phyloP scores from a whole-genome alignment of 2,329 filamentous ascomycete species.

The Monilinia fructicola region DNA sequence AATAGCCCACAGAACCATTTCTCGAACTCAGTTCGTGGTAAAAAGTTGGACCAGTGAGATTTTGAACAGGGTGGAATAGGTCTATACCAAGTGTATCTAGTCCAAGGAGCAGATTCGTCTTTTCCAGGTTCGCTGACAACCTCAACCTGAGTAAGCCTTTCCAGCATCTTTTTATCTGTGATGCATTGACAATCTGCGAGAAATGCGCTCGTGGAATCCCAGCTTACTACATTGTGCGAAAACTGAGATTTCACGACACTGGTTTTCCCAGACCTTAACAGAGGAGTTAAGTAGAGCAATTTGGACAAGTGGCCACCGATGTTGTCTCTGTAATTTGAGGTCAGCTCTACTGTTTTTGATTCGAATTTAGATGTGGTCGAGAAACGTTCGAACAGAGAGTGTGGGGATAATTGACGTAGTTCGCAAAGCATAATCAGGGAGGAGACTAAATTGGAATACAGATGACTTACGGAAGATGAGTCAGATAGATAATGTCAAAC shows the following conservation, averaged over 20 bases:
- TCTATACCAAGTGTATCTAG: background rate
- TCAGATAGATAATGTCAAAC: slow-evolving; percentile 30
- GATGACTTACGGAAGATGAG: slow-evolving; percentile 28
- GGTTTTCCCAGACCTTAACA: slow-evolving; percentile 8
- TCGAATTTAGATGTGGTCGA: background rate
- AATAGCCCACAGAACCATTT: slow-evolving; percentile 29
- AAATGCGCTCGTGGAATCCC: slow-evolving; percentile 17
- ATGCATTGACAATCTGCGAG: slow-evolving; percentile 27
- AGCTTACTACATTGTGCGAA: slow-evolving; percentile 25
- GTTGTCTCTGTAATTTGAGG: slow-evolving; percentile 20
- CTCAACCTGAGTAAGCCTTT: slow-evolving; percentile 17
- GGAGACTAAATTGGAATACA: background rate
- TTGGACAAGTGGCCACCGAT: slow-evolving; percentile 25
- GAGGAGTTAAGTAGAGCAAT: slow-evolving; percentile 24
- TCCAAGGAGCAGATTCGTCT: background rate
- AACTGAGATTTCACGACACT: slow-evolving; percentile 21
- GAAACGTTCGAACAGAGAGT: background rate
- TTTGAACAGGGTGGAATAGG: background rate
- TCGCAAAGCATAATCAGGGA: background rate
- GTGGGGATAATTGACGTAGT: background rate
- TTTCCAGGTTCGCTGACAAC: background rate
- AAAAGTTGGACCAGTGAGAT: background rate
- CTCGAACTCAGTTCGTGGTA: slow-evolving; percentile 13
- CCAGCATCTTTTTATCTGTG: slow-evolving; percentile 22
- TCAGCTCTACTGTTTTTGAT: background rate